A percentile compares a stretch with the other conserved stretches of the same genome.
Evolutionary conservation across 352 stramenopile genomes (phyloP).

Genomic region (Globisporangium abappressorium): DNA sequence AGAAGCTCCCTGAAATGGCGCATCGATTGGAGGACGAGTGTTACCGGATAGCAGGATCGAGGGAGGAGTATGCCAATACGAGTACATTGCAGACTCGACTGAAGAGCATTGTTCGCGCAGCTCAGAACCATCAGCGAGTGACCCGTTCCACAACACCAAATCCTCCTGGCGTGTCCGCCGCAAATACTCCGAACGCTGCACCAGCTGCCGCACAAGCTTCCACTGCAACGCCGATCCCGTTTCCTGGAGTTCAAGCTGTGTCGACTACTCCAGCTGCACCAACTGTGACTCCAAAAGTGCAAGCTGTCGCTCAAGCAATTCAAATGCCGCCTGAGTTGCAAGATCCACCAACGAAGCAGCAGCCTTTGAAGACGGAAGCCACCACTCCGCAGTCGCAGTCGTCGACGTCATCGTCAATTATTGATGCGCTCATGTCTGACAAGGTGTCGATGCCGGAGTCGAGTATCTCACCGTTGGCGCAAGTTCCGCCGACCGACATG

Average conservation of each 20-base stretch:
- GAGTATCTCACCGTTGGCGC: conserved; percentile 31
- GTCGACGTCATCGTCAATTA: conserved; percentile 30
- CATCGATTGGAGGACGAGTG: conserved; percentile 96
- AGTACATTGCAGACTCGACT: conserved; percentile 94
- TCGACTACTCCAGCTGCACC: conserved; percentile 1
- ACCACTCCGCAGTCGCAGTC: conserved; percentile 22
- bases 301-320: conserved; percentile 46
- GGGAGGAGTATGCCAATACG: conserved; percentile 95
- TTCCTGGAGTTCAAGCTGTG: conserved; percentile 52
- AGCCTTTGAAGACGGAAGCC: conserved; percentile 27
- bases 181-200: conserved; percentile 2
- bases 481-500: conserved; percentile 1
- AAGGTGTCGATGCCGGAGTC: conserved; percentile 33
- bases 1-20: conserved; percentile 98
- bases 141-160: conserved; percentile 32
- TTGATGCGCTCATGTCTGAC: conserved; percentile 48
- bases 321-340: conserved; percentile 78
- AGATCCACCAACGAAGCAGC: conserved; percentile 32
- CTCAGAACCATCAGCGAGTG: conserved; percentile 58
- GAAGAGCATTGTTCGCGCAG: conserved; percentile 91
- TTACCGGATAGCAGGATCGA: conserved; percentile 85
- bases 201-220: conserved; percentile 14
- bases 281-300: conserved; percentile 20
- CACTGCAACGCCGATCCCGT: conserved; percentile 47
- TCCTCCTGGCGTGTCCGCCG: conserved; percentile 15